Base-by-base conservation (phyloP, 2,329 filamentous ascomycete species). In the Hortaea werneckii region DNA sequence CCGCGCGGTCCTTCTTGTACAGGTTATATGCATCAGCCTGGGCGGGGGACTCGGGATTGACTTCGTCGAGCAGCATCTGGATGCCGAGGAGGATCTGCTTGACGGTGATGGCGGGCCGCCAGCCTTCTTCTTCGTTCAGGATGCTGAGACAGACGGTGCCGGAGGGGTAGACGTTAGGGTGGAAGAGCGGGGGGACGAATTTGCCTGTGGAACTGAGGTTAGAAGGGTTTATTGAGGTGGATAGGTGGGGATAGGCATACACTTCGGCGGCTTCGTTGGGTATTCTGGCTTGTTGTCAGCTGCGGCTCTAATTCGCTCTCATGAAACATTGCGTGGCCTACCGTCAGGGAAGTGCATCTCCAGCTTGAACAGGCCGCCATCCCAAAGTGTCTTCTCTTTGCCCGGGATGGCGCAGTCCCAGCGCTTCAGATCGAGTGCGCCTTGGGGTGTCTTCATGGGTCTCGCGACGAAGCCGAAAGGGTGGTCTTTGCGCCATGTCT, bases 351-450 rank as follows among this genome's bases (percentile, higher is more conserved):
- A 98, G 8, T 78, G 80, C 58, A 98, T 84, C 47, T 85, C 87
- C 48, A 98, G 73, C 73, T 96, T 98, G 73, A 96, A 96, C 8
- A 95, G 71, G 1, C 92, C 92, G n/a, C 89, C 89, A 61, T 94
- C 89, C 92, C 92, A 98, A 20, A 96, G 82, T 0, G 94, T 98
- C 73, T 94, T 92, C 50, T 94, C 83, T 65, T 95, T 95, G 60
- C 94, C 92, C 3, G 92, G 92, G 38, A 98, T 85, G 38, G 89
- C 89, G 61, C 92, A 96, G 59, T 96, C 89, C 92, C 92, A 98
- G 54, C 81, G 79, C 76, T 95, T 95, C 53, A 98, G 75, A 62
- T 98, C 92, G 43, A 96, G 77, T 1, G 87, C 80, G 45, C 88
- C 89, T 55, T 87, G 77, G 12, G 82, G 67, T 52, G 80, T 89